Evolutionary conservation across 2,329 filamentous ascomycete genomes (phyloP).

Genomic region (Hypomyces rosellus): DNA sequence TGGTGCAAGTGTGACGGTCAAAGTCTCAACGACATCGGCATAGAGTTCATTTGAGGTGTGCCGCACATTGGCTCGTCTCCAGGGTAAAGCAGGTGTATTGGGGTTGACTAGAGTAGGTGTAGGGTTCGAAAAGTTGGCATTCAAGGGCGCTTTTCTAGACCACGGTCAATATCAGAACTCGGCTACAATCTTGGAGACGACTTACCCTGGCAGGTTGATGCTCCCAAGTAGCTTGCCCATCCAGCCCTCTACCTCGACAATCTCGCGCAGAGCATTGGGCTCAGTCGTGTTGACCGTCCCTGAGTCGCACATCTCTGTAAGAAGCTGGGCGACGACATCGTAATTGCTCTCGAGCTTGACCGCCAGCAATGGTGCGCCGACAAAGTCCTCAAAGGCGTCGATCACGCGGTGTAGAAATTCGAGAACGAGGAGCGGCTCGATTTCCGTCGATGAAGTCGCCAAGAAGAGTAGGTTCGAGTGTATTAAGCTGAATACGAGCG

Average conservation of each 20-base stretch:
- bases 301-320: constrained; percentile 94
- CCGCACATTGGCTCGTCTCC: constrained; percentile 84
- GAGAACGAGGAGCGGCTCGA: constrained; percentile 81
- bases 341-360: constrained; percentile 85
- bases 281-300: constrained; percentile 87
- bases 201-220: constrained; percentile 72
- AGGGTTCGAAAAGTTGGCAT: constrained; percentile 29
- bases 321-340: constrained; percentile 85
- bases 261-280: constrained; percentile 82
- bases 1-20: constrained; percentile 82
- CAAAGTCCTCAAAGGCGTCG: constrained; percentile 89
- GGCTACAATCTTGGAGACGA: neutral
- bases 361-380: constrained; percentile 79
- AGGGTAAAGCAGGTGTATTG: constrained; percentile 61
- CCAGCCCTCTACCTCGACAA: constrained; percentile 86
- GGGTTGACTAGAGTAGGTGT: constrained; percentile 36
- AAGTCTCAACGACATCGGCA: constrained; percentile 87
- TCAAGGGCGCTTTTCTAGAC: constrained; percentile 37
- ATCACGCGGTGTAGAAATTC: constrained; percentile 92
- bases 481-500: constrained; percentile 79
- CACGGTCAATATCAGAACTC: neutral
- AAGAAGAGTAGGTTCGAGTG: constrained; percentile 85
- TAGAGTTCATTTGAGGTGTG: constrained; percentile 98
- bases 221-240: constrained; percentile 84
- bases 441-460: constrained; percentile 76